Evolutionary conservation across 2,329 filamentous ascomycete species (phyloP), one percentile per base, ranked within the genome.

Genomic region (Cladophialophora carrionii): DNA sequence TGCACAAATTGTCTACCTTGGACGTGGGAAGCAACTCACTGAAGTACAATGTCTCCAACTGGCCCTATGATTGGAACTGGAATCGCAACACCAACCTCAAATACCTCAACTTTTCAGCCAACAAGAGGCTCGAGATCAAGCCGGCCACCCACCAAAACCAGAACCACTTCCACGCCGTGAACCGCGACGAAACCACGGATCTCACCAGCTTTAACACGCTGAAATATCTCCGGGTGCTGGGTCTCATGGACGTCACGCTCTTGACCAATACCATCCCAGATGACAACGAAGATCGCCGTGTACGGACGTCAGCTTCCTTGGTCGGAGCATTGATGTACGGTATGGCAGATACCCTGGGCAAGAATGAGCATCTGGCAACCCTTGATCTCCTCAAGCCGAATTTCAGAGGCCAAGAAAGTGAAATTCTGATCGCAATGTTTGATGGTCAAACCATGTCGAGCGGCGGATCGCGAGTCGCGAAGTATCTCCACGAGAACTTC

Each of bases 1-100:
- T 96, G 52, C 91, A 92, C 78, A 95, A 95, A 77, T 85, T 99
- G 29, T 89, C 92, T 4, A 90, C 97, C 57, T 83, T 99, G 57
- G 95, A 99, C 78, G 96, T 96, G 68, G 94, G 93, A 66, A 97
- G 91, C 82, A 99, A 99, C 75, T 88, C 87, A 24, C 82, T 99
- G 63, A 99, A 98, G 78, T 99, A 99, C 84, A 99, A 99, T 75
- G 96, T 99, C 55, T 95, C 92, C 32, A 99, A 99, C 74, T 96
- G 96, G 83, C 95, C 94, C 0, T 99, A 99, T 75, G 95, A 99
- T 76, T 99, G 95, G 95, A 99, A 99, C 73, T 99, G 95, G 95
- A 98, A 98, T 74, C 91, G 95, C 83, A 99, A 99, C 73, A 91
- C 90, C 56, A 96, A 97, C 72, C 81, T 99, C 70, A 90, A 93